phyloP scores from a whole-genome alignment of 495 filamentous ascomycete species.

The Penicillium goetzii region DNA sequence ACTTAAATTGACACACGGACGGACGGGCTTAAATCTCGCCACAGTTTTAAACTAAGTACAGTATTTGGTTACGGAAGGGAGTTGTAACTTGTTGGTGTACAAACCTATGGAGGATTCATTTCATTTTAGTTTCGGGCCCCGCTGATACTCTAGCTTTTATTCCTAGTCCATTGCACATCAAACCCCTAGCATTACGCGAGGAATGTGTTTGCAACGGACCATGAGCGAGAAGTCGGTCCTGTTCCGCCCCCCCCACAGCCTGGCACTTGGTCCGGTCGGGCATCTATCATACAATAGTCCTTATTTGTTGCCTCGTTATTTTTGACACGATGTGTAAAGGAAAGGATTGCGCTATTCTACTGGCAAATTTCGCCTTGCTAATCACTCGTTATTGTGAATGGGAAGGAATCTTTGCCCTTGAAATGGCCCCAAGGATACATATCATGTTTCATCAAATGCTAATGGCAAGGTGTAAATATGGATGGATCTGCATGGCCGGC shows the following conservation, averaged over 20 bases:
- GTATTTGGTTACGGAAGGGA: background rate
- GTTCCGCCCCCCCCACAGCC: background rate
- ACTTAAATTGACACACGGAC: conserved; percentile 19
- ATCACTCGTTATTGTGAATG: background rate
- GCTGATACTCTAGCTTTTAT: background rate
- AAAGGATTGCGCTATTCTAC: background rate
- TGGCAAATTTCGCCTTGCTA: background rate
- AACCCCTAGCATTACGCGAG: background rate
- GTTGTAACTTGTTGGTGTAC: background rate
- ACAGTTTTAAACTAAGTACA: background rate
- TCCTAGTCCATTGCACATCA: background rate
- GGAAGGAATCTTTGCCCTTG: background rate
- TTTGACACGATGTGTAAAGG: background rate
- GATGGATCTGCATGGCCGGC: background rate
- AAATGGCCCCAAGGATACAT: background rate
- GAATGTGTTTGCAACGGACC: background rate
- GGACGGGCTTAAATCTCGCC: background rate
- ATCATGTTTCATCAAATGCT: background rate
- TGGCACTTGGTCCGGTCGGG: background rate
- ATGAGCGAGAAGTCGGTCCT: background rate
- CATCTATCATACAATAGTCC: background rate
- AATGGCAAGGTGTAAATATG: background rate
- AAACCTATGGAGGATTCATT: background rate
- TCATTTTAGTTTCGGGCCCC: conserved; percentile 14
- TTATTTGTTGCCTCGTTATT: background rate